Base-by-base conservation (phyloP, 371 early-diverging fungal species). In the Mucor saturninus region DNA sequence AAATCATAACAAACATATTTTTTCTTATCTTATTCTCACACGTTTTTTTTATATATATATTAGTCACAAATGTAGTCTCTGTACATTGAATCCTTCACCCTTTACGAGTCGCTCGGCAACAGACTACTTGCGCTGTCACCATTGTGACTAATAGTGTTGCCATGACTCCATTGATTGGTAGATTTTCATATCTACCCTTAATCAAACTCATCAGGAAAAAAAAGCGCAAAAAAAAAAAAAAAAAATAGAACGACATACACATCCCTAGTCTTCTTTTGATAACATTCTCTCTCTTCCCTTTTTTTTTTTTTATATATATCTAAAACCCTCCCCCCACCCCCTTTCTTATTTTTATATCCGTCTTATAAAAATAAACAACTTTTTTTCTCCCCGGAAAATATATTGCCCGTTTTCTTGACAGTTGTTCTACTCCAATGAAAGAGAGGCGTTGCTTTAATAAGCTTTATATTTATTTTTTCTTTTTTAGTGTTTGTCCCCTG, bases 71-170 rank as follows among this genome's bases (percentile, higher is more conserved):
- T 26, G 32, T 56, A 54, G 54, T 65, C 10, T 65, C 50, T 60
- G 66, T 60, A 42, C 66, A 65, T 65, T 65, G 66, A 65, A 65
- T 65, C 56, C 56, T 21, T 62, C 15, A 15, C 30, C 7, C 11
- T 10, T 9, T 14, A 21, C 4, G 15, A 10, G 7, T 31, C 5
- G 11, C 26, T 26, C 31, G 32, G 32, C 57, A 46, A 32, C 29
- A 8, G 57, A 29, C 11, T 5, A 21, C 5, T 10, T 11, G 28
- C 9, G 48, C 30, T 10, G 50, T 50, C 50, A 26, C 30, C 50
- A 50, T 50, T 10, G 30, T 9, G 31, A 50, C 30, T 50, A 30
- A 30, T 30, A 28, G 5, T 29, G 7, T 50, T 50, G 50, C 31
- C 14, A 21, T 21, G 9, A 21, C n/a, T 26, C 46, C n/a, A 46